Evolutionary conservation across 371 early-diverging fungal genomes (phyloP).

Genomic region (Saksenaea vasiformis): DNA sequence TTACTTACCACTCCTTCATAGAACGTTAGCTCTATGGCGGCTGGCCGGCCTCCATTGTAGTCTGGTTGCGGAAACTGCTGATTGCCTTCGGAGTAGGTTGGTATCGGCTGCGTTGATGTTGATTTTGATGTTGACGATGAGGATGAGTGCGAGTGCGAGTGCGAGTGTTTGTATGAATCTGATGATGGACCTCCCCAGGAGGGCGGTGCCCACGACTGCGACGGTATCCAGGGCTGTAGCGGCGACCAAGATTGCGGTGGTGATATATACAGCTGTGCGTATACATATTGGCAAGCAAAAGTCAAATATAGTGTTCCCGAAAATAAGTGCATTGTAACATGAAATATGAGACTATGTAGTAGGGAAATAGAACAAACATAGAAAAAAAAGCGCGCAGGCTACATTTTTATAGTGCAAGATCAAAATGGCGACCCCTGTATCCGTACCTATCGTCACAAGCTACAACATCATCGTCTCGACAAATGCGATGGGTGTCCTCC

Average conservation of each 20-base stretch:
- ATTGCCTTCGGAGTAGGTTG: constrained; percentile 9
- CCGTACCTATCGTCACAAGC: neutral
- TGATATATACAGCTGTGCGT: neutral
- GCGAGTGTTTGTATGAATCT: too few relatives aligned
- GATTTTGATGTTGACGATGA: too few relatives aligned
- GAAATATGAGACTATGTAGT: neutral
- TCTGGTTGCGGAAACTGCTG: constrained; percentile 12
- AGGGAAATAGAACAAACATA: neutral
- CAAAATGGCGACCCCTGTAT: neutral
- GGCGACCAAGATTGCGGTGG: too few relatives aligned
- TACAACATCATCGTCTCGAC: neutral
- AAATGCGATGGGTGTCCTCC: neutral
- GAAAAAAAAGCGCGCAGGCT: neutral
- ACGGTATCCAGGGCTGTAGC: too few relatives aligned
- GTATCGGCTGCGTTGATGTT: too few relatives aligned
- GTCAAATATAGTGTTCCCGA: neutral
- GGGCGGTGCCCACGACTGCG: too few relatives aligned
- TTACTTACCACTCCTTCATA: constrained; percentile 19
- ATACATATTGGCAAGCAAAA: neutral
- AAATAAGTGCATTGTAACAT: neutral
- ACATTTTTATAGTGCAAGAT: neutral
- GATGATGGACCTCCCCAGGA: too few relatives aligned
- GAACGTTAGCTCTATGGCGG: constrained; percentile 11
- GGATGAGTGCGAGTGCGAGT: too few relatives aligned
- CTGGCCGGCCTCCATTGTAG: neutral